A percentile compares a stretch with the other conserved stretches of the same genome.
phyloP scores from a whole-genome alignment of 2,329 filamentous ascomycete genomes.

The Cryphonectria japonica region DNA sequence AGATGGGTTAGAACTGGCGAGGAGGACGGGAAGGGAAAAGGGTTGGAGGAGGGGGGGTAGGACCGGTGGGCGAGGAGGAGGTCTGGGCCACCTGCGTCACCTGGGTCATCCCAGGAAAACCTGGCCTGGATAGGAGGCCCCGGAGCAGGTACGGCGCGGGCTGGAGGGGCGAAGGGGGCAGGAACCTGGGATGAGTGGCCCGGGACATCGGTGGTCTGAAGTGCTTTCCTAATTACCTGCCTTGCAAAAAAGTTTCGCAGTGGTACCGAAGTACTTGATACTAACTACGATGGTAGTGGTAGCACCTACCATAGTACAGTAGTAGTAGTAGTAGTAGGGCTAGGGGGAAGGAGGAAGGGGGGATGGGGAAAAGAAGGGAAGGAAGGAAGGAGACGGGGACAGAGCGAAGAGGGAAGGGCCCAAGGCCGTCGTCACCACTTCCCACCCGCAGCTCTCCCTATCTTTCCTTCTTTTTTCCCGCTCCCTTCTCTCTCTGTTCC shows the following conservation, averaged over 20 bases:
- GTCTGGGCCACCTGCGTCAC: too few species aligned
- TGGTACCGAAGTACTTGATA: not conserved
- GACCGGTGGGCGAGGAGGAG: too few species aligned
- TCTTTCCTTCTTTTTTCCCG: not conserved
- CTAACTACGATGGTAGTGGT: not conserved
- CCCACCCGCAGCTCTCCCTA: not conserved
- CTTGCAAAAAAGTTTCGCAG: not conserved
- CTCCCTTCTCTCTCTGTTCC: not conserved
- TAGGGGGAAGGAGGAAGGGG: not conserved
- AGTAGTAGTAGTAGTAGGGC: not conserved
- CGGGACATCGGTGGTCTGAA: conserved; percentile 23
- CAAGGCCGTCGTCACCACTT: not conserved
- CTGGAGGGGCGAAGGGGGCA: conserved; percentile 10
- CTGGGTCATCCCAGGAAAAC: too few species aligned
- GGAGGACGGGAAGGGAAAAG: not conserved
- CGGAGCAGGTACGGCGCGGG: conserved; percentile 28
- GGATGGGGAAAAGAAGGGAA: not conserved
- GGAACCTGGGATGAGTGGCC: conserved; percentile 14
- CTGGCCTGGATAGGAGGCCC: not conserved
- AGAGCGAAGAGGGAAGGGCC: not conserved
- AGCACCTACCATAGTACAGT: not conserved
- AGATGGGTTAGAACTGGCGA: not conserved
- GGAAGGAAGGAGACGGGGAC: not conserved
- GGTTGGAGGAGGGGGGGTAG: too few species aligned
- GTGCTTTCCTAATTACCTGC: not conserved